phyloP scores from a whole-genome alignment of 2,329 filamentous ascomycete genomes.

The Verticillium zaregamsianum region DNA sequence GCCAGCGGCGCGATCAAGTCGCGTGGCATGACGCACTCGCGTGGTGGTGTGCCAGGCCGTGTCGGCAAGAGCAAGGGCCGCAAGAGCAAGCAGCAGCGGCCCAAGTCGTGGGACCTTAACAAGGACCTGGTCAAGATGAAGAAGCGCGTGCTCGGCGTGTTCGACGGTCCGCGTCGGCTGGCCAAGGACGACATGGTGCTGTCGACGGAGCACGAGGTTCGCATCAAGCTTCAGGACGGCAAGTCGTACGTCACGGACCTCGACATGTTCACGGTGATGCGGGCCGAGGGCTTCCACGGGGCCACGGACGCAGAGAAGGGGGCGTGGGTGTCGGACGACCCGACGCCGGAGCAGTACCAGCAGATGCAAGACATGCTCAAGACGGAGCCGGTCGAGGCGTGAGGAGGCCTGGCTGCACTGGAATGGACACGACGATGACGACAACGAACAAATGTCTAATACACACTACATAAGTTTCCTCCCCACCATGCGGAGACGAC shows the following conservation, averaged over 20 bases:
- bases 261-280: conserved; percentile 82
- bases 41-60: conserved; percentile 60
- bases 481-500: not conserved
- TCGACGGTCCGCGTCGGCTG: conserved; percentile 79
- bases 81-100: conserved; percentile 92
- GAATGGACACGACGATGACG: not conserved
- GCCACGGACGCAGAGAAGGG: conserved; percentile 86
- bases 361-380: conserved; percentile 46
- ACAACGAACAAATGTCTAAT: not conserved
- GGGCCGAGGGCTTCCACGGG: conserved; percentile 77
- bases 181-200: conserved; percentile 99
- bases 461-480: not conserved
- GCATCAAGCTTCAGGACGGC: conserved; percentile 71
- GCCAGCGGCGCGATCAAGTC: conserved; percentile 58
- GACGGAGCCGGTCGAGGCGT: not conserved
- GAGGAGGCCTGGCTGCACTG: not conserved
- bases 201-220: conserved; percentile 89
- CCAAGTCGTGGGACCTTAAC: conserved; percentile 87
- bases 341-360: conserved; percentile 56
- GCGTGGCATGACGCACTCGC: conserved; percentile 72
- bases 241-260: conserved; percentile 87
- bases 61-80: conserved; percentile 60
- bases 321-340: conserved; percentile 72
- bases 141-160: conserved; percentile 92
- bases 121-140: conserved; percentile 96